Evolutionary conservation across 148 eudicot species (phyloP).

Genomic region (Gaultheria prostrata): DNA sequence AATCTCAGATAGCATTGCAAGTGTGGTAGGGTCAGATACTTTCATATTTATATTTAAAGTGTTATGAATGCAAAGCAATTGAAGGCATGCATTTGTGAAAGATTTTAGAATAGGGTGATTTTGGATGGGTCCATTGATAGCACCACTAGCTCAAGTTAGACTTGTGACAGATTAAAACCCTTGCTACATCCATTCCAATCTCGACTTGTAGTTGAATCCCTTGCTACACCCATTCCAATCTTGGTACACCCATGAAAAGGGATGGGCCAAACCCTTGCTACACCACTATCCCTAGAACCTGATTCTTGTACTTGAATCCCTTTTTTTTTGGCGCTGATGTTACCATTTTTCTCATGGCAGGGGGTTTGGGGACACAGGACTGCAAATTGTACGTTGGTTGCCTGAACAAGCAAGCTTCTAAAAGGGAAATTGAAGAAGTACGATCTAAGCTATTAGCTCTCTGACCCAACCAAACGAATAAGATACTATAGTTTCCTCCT

Average conservation of each 20-base stretch:
- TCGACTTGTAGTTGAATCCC: neutral
- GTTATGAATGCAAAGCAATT: constrained; percentile 12
- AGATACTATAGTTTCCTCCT: constrained; percentile 6
- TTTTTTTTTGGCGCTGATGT: constrained; percentile 10
- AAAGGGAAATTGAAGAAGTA: constrained; percentile 69
- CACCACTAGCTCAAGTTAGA: neutral
- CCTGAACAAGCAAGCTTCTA: constrained; percentile 71
- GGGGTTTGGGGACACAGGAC: constrained; percentile 20
- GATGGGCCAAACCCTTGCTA: too few relatives aligned
- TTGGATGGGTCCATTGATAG: constrained; percentile 2
- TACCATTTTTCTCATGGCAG: constrained; percentile 12
- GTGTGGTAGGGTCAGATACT: neutral
- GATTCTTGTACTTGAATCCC: neutral
- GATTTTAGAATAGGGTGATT: neutral
- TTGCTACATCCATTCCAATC: neutral
- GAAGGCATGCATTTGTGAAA: neutral
- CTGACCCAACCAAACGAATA: neutral
- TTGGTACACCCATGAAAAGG: too few relatives aligned
- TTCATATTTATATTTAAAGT: neutral
- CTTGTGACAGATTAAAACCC: neutral
- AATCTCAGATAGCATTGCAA: neutral
- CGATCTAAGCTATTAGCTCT: constrained; percentile 18
- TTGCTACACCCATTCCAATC: too few relatives aligned
- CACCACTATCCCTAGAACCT: neutral
- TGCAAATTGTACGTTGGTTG: constrained; percentile 75